These are phyloP conservation scores for Globisporangium splendens DNA, from an alignment of 352 stramenopile genomes.

Conservation along the genomic window DNA sequence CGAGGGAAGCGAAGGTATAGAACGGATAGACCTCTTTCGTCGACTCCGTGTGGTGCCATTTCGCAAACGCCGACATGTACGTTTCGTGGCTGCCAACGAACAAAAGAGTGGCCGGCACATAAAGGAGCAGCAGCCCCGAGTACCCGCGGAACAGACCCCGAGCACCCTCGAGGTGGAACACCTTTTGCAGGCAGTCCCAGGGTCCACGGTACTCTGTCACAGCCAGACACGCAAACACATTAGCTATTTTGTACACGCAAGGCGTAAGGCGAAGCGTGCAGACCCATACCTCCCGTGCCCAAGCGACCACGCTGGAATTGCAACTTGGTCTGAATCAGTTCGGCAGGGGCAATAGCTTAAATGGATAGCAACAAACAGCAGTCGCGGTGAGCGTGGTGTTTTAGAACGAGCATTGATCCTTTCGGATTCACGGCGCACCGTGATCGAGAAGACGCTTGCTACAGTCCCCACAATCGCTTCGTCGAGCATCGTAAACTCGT, in stretches of 20 bases:
- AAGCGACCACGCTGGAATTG: slow-evolving; percentile 70
- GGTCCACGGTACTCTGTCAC: slow-evolving; percentile 54
- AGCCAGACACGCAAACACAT: not conserved
- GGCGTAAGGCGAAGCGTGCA: not conserved
- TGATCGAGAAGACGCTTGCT: slow-evolving; percentile 82
- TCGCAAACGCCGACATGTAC: slow-evolving; percentile 53
- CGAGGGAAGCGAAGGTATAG: slow-evolving; percentile 67
- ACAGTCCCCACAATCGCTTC: slow-evolving; percentile 80
- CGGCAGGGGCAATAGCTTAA: slow-evolving; percentile 77
- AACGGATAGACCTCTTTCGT: slow-evolving; percentile 73
- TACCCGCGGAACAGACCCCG: slow-evolving; percentile 73
- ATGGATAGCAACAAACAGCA: not conserved
- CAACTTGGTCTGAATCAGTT: slow-evolving; percentile 85
- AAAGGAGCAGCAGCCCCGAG: slow-evolving; percentile 73
- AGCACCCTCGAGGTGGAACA: slow-evolving; percentile 59
- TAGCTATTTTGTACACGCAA: not conserved
- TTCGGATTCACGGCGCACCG: slow-evolving; percentile 20
- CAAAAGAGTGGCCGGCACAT: slow-evolving; percentile 89
- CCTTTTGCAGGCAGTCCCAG: slow-evolving; percentile 61
- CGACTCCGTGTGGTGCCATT: slow-evolving; percentile 42
- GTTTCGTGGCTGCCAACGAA: slow-evolving; percentile 86
- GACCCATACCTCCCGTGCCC: slow-evolving; percentile 44
- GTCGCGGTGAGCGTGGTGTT: too few relatives aligned
- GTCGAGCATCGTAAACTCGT: slow-evolving; percentile 74
- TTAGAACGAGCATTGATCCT: too few relatives aligned